Percentiles rank a stretch among this genome's conserved stretches.
phyloP scores from a whole-genome alignment of 768 basidiomycete species.

The Mycena belliarum region DNA sequence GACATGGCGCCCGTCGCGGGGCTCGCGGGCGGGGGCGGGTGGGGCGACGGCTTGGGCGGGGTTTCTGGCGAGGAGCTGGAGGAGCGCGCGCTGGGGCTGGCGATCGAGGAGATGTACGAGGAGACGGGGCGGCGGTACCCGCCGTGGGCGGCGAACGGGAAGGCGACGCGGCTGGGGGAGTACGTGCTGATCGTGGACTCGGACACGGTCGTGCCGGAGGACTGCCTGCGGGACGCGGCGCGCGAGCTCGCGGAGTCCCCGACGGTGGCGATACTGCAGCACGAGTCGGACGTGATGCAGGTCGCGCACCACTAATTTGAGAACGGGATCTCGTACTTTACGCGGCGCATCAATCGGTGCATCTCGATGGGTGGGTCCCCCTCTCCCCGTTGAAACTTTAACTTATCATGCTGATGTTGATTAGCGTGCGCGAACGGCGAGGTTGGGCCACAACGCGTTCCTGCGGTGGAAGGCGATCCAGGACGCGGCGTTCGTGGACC shows the following conservation, averaged over 20 bases:
- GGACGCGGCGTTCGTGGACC: constrained; percentile 77
- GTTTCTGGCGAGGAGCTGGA: constrained; percentile 44
- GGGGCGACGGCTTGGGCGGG: constrained; percentile 19
- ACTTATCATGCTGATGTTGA: too few species aligned
- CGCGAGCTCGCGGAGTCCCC: constrained; percentile 81
- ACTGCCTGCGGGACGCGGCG: constrained; percentile 86
- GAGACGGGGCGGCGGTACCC: constrained; percentile 60
- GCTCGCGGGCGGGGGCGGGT: too few species aligned
- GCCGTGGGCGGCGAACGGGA: constrained; percentile 78
- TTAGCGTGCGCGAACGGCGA: constrained; percentile 81
- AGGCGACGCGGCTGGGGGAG: constrained; percentile 74
- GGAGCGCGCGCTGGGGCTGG: constrained; percentile 71
- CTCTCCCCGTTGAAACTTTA: too few species aligned
- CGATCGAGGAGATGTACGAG: constrained; percentile 70
- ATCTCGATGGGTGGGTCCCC: too few species aligned
- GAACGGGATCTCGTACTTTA: constrained; percentile 88
- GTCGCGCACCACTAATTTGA: constrained; percentile 90
- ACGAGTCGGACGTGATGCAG: constrained; percentile 92
- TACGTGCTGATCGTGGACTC: constrained; percentile 83
- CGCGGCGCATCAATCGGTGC: constrained; percentile 79
- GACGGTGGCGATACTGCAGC: constrained; percentile 87
- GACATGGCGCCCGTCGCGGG: constrained; percentile 46
- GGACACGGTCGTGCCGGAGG: constrained; percentile 77
- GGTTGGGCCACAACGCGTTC: constrained; percentile 87
- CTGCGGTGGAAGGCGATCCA: constrained; percentile 90